phyloP scores from a whole-genome alignment of 2,329 filamentous ascomycete genomes.

The Neurospora sp. region DNA sequence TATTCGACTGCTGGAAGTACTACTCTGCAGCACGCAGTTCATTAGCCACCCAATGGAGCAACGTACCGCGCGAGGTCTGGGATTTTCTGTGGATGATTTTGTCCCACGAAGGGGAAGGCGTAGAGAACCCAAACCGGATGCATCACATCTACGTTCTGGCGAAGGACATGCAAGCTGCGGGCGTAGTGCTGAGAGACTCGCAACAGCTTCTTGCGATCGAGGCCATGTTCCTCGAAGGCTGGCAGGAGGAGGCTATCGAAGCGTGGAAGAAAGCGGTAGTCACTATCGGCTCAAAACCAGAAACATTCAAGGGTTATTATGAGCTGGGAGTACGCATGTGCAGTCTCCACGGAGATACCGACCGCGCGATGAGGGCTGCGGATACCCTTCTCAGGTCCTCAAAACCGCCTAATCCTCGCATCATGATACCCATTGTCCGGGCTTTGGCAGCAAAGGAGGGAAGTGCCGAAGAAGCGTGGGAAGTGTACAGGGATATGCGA shows the following conservation, averaged over 20 bases:
- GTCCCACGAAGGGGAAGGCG: slow-evolving; percentile 37
- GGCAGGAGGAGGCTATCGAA: slow-evolving; percentile 48
- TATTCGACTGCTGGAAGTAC: slow-evolving; percentile 34
- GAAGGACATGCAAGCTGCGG: slow-evolving; percentile 55
- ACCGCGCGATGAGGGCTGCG: slow-evolving; percentile 47
- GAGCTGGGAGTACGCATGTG: slow-evolving; percentile 58
- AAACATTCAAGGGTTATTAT: slow-evolving; percentile 47
- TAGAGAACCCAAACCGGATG: slow-evolving; percentile 45
- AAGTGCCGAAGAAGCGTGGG: slow-evolving; percentile 51
- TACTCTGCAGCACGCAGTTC: slow-evolving; percentile 37
- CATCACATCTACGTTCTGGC: slow-evolving; percentile 51
- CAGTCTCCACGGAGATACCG: slow-evolving; percentile 46
- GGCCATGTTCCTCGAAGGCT: slow-evolving; percentile 54
- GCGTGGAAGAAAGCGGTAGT: slow-evolving; percentile 52
- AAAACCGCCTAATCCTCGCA: slow-evolving; percentile 39
- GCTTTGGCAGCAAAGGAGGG: slow-evolving; percentile 48
- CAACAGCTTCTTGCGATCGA: slow-evolving; percentile 61
- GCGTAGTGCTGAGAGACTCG: slow-evolving; percentile 40
- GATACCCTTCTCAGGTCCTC: slow-evolving; percentile 39
- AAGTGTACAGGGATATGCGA: slow-evolving; percentile 55
- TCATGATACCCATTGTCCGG: slow-evolving; percentile 60
- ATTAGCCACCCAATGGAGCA: slow-evolving; percentile 37
- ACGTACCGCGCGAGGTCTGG: slow-evolving; percentile 53
- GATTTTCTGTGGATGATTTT: slow-evolving; percentile 56
- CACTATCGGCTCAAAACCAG: slow-evolving; percentile 38